Base-by-base conservation (phyloP, 805 yeast species). In the Candida schatavii region DNA sequence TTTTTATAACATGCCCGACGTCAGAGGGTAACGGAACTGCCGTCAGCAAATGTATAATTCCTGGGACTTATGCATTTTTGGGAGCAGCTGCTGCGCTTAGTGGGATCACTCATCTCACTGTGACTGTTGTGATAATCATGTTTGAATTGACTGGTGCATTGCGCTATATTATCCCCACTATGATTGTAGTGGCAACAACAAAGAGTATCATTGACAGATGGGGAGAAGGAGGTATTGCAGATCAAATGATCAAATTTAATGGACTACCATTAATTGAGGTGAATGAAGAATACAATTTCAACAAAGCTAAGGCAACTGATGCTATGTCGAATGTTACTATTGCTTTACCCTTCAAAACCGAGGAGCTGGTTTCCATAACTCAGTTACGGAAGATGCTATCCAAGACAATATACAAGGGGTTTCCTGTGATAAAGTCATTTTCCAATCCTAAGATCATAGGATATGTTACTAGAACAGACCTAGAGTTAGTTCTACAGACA, bases 1-100 rank as follows among this genome's bases (percentile, higher is more conserved):
- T 66, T 1, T 70, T 69, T 31, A 33, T 52, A 10, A 51, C 63
- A 3, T 70, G 75, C 40, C 50, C 64, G 1, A 31, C 37, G 5
- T 13, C 35, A n/a, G 18, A 31, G 5, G 15, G 32, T 13, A 56
- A 46, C 18, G 54, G 47, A n/a, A 65, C 60, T 0, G 19, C 21
- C 4, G 13, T 18, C 5, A 23, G 27, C 11, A 59, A 56, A 1
- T 88, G 95, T 52, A 81, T 93, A 26, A 87, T 89, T 9, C 93
- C 97, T 0, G 99, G 98, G 0, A 85, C 97, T 0, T 93, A 91
- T 61, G 97, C 99, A 0, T 85, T 91, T 49, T 68, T 93, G 22
- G 99, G 99, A 3, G 97, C 99, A 0, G 98, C 91, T 0, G 96
- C 97, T 3, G 85, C 96, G 0, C 71, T 93, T 35, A 81, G 95